phyloP scores from a whole-genome alignment of 768 basidiomycete species.

The Suillus alpinus region DNA sequence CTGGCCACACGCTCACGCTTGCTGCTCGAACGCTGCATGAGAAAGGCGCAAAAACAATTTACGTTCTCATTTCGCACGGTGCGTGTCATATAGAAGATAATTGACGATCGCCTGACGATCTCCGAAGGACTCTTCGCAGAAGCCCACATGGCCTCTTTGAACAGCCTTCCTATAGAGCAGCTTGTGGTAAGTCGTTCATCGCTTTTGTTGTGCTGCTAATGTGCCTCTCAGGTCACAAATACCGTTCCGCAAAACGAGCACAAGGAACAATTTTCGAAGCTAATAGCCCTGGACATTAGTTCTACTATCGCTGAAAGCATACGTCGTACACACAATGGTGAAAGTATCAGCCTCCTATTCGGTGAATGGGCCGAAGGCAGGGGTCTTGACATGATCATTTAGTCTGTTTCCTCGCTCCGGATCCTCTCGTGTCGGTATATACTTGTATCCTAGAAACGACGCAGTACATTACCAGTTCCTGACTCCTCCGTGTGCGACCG shows the following conservation, averaged over 20 bases:
- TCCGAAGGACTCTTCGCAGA: slow-evolving; percentile 74
- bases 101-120: slow-evolving; percentile 7
- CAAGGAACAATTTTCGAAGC: slow-evolving; percentile 60
- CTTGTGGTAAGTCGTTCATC: slow-evolving; percentile 63
- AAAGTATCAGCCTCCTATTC: slow-evolving; percentile 86
- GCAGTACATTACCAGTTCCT: background rate
- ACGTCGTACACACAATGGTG: slow-evolving; percentile 90
- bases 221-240: slow-evolving; percentile 75
- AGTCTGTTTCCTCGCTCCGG: slow-evolving; percentile 7
- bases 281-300: slow-evolving; percentile 88
- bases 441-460: background rate
- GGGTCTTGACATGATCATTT: slow-evolving; percentile 27
- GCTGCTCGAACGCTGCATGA: slow-evolving; percentile 86
- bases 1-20: slow-evolving; percentile 82
- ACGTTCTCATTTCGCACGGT: slow-evolving; percentile 94
- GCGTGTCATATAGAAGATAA: slow-evolving; percentile 12
- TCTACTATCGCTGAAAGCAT: slow-evolving; percentile 95
- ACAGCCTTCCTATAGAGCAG: slow-evolving; percentile 73
- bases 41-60: slow-evolving; percentile 82
- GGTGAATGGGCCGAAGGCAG: slow-evolving; percentile 70
- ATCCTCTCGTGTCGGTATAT: background rate
- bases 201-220: background rate
- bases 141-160: slow-evolving; percentile 62
- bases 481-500: background rate
- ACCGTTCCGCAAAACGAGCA: slow-evolving; percentile 85